A percentile compares a stretch with the other conserved stretches of the same genome.
Evolutionary conservation across 2,329 filamentous ascomycete genomes (phyloP).

Genomic region (Phaeoacremonium minimum): DNA sequence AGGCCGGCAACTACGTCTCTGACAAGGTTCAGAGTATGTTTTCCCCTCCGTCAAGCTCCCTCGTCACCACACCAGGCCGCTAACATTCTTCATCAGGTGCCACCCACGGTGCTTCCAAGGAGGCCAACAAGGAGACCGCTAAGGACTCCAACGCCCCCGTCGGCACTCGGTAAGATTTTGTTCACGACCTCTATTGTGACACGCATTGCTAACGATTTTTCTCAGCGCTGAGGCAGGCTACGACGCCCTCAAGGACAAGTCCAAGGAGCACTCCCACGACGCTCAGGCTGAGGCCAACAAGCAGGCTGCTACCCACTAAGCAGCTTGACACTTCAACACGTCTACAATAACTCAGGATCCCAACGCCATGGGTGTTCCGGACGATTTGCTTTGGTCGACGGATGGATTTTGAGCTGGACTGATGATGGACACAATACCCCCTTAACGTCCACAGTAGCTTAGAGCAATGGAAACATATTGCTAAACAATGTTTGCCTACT

Average conservation of each 20-base stretch:
- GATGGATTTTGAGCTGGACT: background rate
- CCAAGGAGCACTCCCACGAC: slow-evolving; percentile 21
- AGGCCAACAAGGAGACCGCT: slow-evolving; percentile 56
- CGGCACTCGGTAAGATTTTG: slow-evolving; percentile 33
- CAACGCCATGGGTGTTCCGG: slow-evolving; percentile 1
- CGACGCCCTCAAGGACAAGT: slow-evolving; percentile 29
- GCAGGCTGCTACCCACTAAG: slow-evolving; percentile 31
- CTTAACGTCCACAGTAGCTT: slow-evolving; percentile 1
- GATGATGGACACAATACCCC: slow-evolving; percentile 3
- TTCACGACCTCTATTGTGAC: background rate
- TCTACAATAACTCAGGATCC: no score
- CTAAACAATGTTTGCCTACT: no score
- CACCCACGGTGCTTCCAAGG: slow-evolving; percentile 42
- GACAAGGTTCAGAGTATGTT: slow-evolving; percentile 46
- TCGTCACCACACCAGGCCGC: background rate
- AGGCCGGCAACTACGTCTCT: slow-evolving; percentile 55
- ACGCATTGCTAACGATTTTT: slow-evolving; percentile 1
- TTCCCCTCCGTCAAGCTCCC: background rate
- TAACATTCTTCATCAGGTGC: slow-evolving; percentile 22
- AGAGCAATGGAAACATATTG: slow-evolving; percentile 2
- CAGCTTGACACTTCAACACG: no score
- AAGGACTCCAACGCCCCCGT: slow-evolving; percentile 47
- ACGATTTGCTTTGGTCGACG: background rate
- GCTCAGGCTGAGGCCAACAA: slow-evolving; percentile 31
- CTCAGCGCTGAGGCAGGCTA: slow-evolving; percentile 22